Conservation (phyloP, 2,329 filamentous ascomycete species). For the Magnaporthiopsis incrustans region DNA sequence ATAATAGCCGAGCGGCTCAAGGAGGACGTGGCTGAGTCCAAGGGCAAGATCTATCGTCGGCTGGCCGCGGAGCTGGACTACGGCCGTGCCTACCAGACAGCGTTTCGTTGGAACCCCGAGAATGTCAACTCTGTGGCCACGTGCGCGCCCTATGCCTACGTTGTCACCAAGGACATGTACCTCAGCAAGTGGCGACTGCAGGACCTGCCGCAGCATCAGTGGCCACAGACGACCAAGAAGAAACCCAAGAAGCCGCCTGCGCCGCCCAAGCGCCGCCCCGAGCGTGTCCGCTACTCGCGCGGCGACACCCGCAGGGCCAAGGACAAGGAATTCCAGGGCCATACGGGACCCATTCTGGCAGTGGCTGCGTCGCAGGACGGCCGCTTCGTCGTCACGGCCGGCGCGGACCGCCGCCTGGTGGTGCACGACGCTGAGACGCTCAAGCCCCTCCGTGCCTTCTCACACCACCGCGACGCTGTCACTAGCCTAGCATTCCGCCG, state of each 20-base stretch:
- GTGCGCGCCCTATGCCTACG: constrained; percentile 76
- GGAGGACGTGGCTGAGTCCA: constrained; percentile 86
- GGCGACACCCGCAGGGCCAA: constrained; percentile 52
- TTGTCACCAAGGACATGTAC: constrained; percentile 74
- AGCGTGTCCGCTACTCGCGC: constrained; percentile 53
- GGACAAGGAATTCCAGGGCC: constrained; percentile 64
- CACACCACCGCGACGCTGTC: constrained; percentile 84
- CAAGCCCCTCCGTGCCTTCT: constrained; percentile 72
- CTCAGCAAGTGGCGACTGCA: constrained; percentile 87
- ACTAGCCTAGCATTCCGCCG: constrained; percentile 78
- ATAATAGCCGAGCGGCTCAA: constrained; percentile 83
- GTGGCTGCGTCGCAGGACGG: constrained; percentile 86
- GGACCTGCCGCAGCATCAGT: constrained; percentile 52
- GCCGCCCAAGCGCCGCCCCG: constrained; percentile 53
- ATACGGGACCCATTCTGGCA: constrained; percentile 71
- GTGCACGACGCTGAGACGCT: constrained; percentile 80
- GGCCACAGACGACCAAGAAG: constrained; percentile 48
- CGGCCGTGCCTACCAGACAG: constrained; percentile 54
- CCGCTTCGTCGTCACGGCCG: constrained; percentile 84
- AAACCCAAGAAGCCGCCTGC: constrained; percentile 51
- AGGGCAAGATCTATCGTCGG: constrained; percentile 79
- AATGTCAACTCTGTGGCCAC: constrained; percentile 73
- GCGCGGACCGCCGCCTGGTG: constrained; percentile 74
- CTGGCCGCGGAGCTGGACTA: constrained; percentile 70
- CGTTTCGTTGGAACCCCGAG: constrained; percentile 72